phyloP scores from a whole-genome alignment of 345 rosid species.

The Salix brachista region DNA sequence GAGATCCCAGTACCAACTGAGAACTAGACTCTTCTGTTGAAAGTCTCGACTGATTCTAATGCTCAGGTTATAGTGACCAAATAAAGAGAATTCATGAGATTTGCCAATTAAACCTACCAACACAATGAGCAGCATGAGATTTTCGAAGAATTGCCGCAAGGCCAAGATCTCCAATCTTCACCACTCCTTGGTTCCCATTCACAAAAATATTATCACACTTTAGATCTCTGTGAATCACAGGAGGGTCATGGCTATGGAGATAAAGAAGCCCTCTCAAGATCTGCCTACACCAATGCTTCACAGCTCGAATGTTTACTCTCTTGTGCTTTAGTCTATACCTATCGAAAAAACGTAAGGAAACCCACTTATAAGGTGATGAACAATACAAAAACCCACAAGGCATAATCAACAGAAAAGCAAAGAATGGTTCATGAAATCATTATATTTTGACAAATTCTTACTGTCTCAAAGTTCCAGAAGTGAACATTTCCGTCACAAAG shows the following conservation, averaged over 20 bases:
- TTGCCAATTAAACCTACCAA: conserved; percentile 49
- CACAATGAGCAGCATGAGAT: conserved; percentile 89
- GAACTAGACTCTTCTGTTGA: background rate
- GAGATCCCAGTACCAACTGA: background rate
- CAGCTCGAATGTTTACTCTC: conserved; percentile 82
- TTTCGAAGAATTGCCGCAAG: conserved; percentile 83
- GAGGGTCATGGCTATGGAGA: conserved; percentile 84
- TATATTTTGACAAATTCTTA: conserved; percentile 37
- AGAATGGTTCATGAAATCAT: background rate
- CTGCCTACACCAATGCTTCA: conserved; percentile 95
- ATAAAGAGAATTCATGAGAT: background rate
- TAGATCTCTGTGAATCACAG: conserved; percentile 94
- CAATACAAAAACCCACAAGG: conserved; percentile 12
- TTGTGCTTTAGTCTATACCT: conserved; percentile 81
- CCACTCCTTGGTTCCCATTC: conserved; percentile 96
- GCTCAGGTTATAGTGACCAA: background rate
- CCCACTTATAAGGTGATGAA: conserved; percentile 8
- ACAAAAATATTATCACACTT: conserved; percentile 93
- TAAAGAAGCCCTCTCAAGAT: conserved; percentile 76
- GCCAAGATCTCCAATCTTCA: conserved; percentile 97
- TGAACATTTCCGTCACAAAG: conserved; percentile 93
- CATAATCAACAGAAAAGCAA: conserved; percentile 2
- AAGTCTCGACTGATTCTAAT: background rate
- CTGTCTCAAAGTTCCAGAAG: conserved; percentile 93
- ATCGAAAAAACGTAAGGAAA: background rate